Percentiles rank a stretch among this genome's conserved stretches.
Evolutionary conservation across 768 basidiomycete species (phyloP).

Genomic region (Trametes cinnabarina): DNA sequence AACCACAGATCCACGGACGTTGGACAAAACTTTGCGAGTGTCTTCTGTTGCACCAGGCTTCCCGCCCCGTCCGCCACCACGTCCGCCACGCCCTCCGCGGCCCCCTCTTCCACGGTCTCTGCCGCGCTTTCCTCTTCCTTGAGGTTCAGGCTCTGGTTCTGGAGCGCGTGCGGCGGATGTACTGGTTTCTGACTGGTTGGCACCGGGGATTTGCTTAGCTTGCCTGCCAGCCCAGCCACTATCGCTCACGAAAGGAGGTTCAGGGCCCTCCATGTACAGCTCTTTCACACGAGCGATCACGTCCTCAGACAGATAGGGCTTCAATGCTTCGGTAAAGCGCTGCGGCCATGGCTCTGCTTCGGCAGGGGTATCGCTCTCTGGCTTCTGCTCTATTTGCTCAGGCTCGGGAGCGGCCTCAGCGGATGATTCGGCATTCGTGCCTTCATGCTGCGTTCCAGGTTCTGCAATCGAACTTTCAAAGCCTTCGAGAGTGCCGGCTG

Average conservation of each 20-base stretch:
- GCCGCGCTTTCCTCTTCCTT: conserved; percentile 41
- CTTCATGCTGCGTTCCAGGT: not conserved
- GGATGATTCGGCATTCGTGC: not conserved
- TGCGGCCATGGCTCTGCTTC: conserved; percentile 64
- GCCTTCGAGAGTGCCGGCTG: not conserved
- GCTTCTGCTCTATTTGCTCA: conserved; percentile 16
- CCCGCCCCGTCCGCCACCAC: conserved; percentile 44
- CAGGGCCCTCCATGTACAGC: conserved; percentile 79
- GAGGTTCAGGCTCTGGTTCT: conserved; percentile 25
- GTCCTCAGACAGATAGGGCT: conserved; percentile 61
- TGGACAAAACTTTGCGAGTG: conserved; percentile 71
- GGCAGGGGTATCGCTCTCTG: conserved; percentile 15
- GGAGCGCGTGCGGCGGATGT: conserved; percentile 17
- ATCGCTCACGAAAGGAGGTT: conserved; percentile 72
- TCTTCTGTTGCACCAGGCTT: conserved; percentile 53
- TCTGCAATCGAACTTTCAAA: not conserved
- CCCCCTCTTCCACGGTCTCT: conserved; percentile 42
- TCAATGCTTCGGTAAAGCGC: conserved; percentile 51
- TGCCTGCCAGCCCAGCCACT: conserved; percentile 66
- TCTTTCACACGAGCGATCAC: conserved; percentile 62
- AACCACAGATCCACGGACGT: conserved; percentile 51
- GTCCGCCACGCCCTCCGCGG: conserved; percentile 44
- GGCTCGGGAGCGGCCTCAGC: not conserved
- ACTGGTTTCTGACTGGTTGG: conserved; percentile 8
- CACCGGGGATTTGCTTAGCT: conserved; percentile 33